Percentiles rank a stretch among this genome's conserved stretches.
Evolutionary conservation across 345 rosid genomes (phyloP).

Genomic region (Lagerstroemia speciosa): DNA sequence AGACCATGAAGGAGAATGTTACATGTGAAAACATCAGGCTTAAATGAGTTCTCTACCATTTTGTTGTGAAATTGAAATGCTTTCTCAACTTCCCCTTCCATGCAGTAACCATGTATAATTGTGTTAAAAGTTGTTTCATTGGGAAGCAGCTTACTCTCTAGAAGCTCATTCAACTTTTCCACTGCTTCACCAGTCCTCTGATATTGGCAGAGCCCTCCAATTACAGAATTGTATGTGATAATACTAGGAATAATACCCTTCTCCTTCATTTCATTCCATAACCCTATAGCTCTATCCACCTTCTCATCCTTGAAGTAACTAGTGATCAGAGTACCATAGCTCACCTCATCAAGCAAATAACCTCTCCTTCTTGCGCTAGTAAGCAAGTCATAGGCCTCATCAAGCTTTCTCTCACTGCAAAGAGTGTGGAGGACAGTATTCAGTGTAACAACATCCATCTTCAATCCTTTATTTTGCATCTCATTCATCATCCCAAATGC

Average conservation of each 20-base stretch:
- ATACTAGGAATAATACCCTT: slow-evolving; percentile 53
- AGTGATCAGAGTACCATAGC: slow-evolving; percentile 61
- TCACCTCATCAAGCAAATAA: slow-evolving; percentile 66
- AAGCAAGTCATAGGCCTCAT: slow-evolving; percentile 49
- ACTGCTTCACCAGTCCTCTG: slow-evolving; percentile 64
- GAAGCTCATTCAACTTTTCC: slow-evolving; percentile 59
- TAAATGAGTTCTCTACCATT: slow-evolving; percentile 59
- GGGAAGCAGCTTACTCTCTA: slow-evolving; percentile 46
- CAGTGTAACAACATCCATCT: slow-evolving; percentile 60
- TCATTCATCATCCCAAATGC: slow-evolving; percentile 63
- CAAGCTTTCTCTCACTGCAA: slow-evolving; percentile 49
- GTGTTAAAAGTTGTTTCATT: slow-evolving; percentile 61
- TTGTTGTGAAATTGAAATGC: slow-evolving; percentile 75
- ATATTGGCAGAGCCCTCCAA: slow-evolving; percentile 55
- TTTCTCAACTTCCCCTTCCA: slow-evolving; percentile 58
- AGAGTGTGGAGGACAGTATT: slow-evolving; percentile 59
- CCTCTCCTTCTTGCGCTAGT: slow-evolving; percentile 48
- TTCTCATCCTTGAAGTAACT: slow-evolving; percentile 57
- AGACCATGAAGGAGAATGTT: slow-evolving; percentile 75
- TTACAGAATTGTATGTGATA: slow-evolving; percentile 55
- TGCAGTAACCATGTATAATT: slow-evolving; percentile 63
- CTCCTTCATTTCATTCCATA: slow-evolving; percentile 84
- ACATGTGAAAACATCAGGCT: slow-evolving; percentile 52
- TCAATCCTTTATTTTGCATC: slow-evolving; percentile 63
- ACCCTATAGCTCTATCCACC: slow-evolving; percentile 36